phyloP scores from a whole-genome alignment of 2,329 filamentous ascomycete species.

The Dothideomycetidae sp. region DNA sequence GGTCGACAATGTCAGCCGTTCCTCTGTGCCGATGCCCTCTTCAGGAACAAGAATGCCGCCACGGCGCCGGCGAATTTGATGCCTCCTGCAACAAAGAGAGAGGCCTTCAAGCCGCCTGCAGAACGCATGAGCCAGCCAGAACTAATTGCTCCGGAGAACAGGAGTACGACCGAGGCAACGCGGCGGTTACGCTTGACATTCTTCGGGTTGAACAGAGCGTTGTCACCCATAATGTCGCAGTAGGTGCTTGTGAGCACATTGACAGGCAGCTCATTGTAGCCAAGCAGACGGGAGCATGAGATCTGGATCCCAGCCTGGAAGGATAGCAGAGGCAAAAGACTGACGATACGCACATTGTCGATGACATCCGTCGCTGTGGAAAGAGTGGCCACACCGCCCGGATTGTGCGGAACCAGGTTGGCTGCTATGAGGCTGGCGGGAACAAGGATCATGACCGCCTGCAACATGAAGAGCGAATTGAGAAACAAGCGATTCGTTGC shows the following conservation, averaged over 20 bases:
- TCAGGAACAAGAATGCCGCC: constrained; percentile 15
- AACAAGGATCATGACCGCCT: constrained; percentile 37
- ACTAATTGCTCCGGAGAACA: constrained; percentile 35
- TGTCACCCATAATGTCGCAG: constrained; percentile 40
- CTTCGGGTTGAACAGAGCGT: constrained; percentile 31
- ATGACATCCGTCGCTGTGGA: constrained; percentile 17
- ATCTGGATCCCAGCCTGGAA: constrained; percentile 43
- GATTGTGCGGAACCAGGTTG: constrained; percentile 31
- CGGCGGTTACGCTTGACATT: constrained; percentile 40
- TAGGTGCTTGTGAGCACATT: constrained; percentile 43
- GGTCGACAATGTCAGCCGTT: too few species aligned
- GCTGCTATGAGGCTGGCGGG: constrained; percentile 39
- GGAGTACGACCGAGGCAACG: constrained; percentile 30
- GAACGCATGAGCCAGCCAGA: constrained; percentile 37
- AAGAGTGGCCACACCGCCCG: constrained; percentile 19
- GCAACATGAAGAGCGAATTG: constrained; percentile 39
- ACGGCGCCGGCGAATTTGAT: constrained; percentile 31
- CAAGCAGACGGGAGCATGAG: constrained; percentile 34
- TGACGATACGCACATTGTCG: constrained; percentile 31
- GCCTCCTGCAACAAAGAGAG: constrained; percentile 33
- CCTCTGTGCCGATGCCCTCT: not conserved
- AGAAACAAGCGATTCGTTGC: constrained; percentile 21
- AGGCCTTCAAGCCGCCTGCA: constrained; percentile 26
- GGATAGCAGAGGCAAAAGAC: constrained; percentile 33
- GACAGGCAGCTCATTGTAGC: constrained; percentile 41